These are phyloP conservation scores for Nitzschia palea DNA, from an alignment of 108 stramenopile species.

Conservation along the genomic window DNA sequence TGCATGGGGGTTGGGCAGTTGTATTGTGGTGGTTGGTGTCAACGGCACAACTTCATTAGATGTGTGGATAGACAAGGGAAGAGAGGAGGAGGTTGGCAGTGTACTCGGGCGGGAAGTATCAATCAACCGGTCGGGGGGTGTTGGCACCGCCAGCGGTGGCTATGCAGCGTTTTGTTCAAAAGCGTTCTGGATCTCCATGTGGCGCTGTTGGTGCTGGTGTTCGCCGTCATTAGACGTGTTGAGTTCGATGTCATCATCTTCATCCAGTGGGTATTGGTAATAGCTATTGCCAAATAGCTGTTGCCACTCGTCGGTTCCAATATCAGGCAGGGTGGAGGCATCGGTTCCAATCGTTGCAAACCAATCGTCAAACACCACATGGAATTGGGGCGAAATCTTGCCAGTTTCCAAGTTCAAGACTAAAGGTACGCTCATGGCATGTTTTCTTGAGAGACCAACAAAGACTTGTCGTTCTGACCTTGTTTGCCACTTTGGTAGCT, in stretches of 20 bases:
- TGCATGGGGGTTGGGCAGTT: too few relatives aligned
- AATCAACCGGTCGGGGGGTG: background rate
- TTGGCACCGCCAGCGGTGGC: background rate
- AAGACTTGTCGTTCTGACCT: conserved; percentile 24
- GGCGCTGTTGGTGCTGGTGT: background rate
- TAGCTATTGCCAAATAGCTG: conserved; percentile 25
- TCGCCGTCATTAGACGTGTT: background rate
- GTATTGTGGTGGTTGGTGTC: too few relatives aligned
- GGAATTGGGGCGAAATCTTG: conserved; percentile 33
- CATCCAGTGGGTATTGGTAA: conserved; percentile 5
- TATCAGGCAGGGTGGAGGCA: conserved; percentile 2
- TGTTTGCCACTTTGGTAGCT: conserved; percentile 43
- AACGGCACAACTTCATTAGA: too few relatives aligned
- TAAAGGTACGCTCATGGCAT: conserved; percentile 18
- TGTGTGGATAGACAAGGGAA: too few relatives aligned
- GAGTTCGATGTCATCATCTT: background rate
- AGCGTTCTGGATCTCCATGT: background rate
- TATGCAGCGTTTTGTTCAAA: background rate
- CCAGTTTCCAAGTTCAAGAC: conserved; percentile 30
- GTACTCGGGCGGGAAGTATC: background rate
- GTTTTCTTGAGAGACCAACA: conserved; percentile 29
- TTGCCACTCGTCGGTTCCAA: conserved; percentile 2
- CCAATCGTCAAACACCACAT: conserved; percentile 42
- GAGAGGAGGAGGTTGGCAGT: too few relatives aligned
- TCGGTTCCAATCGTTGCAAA: conserved; percentile 18